phyloP scores from a whole-genome alignment of 2,329 filamentous ascomycete genomes.

The Xylariales sp. region DNA sequence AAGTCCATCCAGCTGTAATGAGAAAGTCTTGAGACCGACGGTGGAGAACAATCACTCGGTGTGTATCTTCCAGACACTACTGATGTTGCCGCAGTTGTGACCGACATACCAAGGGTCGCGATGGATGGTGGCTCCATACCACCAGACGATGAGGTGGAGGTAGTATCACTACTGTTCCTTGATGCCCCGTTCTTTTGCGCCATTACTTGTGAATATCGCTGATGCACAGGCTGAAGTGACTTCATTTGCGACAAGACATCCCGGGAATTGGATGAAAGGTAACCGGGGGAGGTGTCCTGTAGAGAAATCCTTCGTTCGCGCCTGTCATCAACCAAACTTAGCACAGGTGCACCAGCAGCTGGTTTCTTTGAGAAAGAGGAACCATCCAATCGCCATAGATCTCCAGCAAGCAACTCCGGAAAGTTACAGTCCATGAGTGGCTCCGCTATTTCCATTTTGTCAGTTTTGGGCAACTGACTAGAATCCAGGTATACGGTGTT shows the following conservation, averaged over 20 bases:
- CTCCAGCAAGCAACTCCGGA: constrained; percentile 50
- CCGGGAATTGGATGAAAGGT: constrained; percentile 13
- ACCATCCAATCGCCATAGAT: constrained; percentile 44
- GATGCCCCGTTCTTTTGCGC: constrained; percentile 14
- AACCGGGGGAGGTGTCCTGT: constrained; percentile 17
- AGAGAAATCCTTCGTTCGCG: constrained; percentile 21
- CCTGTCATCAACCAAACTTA: constrained; percentile 27
- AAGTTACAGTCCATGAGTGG: constrained; percentile 40
- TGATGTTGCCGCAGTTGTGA: constrained; percentile 36
- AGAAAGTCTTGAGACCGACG: constrained; percentile 16
- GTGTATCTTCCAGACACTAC: constrained; percentile 30
- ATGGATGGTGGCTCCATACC: constrained; percentile 28
- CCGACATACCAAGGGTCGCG: constrained; percentile 31
- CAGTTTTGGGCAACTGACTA: constrained; percentile 12
- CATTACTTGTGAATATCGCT: constrained; percentile 21
- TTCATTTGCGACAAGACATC: constrained; percentile 16
- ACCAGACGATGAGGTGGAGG: constrained; percentile 31
- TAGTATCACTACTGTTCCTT: constrained; percentile 23
- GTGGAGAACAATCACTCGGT: constrained; percentile 12
- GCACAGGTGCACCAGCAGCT: constrained; percentile 45
- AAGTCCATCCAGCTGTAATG: constrained; percentile 28
- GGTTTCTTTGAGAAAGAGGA: constrained; percentile 47
- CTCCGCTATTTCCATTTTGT: constrained; percentile 17
- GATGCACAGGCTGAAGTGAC: constrained; percentile 19
- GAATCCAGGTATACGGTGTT: constrained; percentile 5